Conservation (phyloP, 495 filamentous ascomycete genomes). For the Neurospora hispaniola region DNA sequence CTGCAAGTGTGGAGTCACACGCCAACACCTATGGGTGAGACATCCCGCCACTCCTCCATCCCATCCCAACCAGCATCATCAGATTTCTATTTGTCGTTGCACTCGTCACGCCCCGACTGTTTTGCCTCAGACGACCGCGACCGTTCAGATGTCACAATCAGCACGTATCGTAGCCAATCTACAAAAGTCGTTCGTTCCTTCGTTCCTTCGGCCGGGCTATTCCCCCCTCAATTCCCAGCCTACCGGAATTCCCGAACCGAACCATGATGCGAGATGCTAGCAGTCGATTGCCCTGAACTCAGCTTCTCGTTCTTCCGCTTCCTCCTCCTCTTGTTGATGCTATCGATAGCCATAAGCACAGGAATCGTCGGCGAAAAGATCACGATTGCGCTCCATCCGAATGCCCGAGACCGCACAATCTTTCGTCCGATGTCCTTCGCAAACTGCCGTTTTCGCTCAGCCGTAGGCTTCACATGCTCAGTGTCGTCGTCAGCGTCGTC, state of each 20-base stretch:
- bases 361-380: background rate
- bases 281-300: background rate
- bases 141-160: background rate
- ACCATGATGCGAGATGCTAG: background rate
- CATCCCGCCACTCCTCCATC: background rate
- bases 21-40: background rate
- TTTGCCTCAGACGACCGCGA: background rate
- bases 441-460: background rate
- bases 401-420: background rate
- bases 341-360: background rate
- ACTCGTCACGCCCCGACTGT: background rate
- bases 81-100: background rate
- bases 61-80: background rate
- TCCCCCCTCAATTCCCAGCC: background rate
- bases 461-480: background rate
- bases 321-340: background rate
- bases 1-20: background rate
- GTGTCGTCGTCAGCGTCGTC: background rate
- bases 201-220: background rate
- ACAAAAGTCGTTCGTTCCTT: background rate
- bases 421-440: background rate
- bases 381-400: background rate
- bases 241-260: background rate
- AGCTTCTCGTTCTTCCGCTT: background rate
- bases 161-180: background rate